Percentiles rank a stretch among this genome's conserved stretches.
Conservation (phyloP, 257 asterid species). For the Solanum commersonii region DNA sequence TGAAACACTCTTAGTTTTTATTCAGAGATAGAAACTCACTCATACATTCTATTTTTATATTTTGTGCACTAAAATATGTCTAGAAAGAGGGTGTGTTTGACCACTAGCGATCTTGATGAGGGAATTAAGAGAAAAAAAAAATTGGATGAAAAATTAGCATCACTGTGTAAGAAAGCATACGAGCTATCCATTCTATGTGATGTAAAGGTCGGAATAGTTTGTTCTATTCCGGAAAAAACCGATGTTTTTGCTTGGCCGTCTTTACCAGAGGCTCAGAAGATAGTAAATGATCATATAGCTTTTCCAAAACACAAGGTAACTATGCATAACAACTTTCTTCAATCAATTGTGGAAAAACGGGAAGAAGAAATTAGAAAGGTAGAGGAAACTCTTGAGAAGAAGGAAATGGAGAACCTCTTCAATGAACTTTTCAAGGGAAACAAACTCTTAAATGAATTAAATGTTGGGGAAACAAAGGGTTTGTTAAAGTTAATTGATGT, state of each 20-base stretch:
- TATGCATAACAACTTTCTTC: not conserved
- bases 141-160: slow-evolving; percentile 10
- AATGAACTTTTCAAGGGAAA: not conserved
- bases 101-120: slow-evolving; percentile 8
- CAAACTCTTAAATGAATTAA: not conserved
- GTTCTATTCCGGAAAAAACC: slow-evolving; percentile 4
- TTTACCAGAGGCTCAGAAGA: not conserved
- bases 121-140: not conserved
- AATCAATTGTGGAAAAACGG: accelerated
- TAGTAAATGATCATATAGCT: slow-evolving; percentile 12
- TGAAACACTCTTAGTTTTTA: not conserved
- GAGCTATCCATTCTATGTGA: slow-evolving; percentile 32
- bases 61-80: slow-evolving; percentile 11
- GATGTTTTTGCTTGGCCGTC: slow-evolving; percentile 20
- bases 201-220: slow-evolving; percentile 12
- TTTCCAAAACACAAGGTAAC: slow-evolving; percentile 21
- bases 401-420: not conserved
- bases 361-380: not conserved
- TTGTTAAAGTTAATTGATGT: not conserved
- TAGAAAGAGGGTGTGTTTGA: not conserved
- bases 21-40: not conserved
- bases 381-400: not conserved
- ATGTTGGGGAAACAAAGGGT: not conserved
- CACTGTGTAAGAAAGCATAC: slow-evolving; percentile 22
- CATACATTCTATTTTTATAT: not conserved